Percentiles rank a stretch among this genome's conserved stretches.
Conservation (phyloP, 2,329 filamentous ascomycete species). For the Ascochyta pisi region DNA sequence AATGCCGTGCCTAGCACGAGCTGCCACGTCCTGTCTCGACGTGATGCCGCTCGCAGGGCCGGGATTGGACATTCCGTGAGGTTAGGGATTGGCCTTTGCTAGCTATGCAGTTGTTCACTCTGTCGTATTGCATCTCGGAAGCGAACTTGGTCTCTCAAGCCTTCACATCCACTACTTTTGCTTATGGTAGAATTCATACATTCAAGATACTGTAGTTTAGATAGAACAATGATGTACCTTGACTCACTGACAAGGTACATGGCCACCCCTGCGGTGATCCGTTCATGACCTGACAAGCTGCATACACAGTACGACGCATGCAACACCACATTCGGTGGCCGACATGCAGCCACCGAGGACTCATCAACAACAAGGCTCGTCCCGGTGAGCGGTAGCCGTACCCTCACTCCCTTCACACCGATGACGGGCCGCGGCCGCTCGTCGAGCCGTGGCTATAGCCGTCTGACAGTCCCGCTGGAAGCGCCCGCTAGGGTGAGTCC, state of each 20-base stretch:
- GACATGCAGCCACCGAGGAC: conserved; percentile 4
- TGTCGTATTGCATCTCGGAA: neutral
- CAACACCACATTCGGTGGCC: conserved; percentile 13
- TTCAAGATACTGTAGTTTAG: neutral
- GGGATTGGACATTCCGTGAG: neutral
- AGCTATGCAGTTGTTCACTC: neutral
- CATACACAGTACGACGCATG: conserved; percentile 10
- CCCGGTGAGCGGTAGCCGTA: neutral
- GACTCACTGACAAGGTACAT: neutral
- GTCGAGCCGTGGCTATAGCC: conserved; percentile 16
- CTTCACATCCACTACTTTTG: neutral
- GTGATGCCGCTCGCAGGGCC: neutral
- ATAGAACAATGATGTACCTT: neutral
- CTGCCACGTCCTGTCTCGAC: neutral
- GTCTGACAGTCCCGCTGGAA: conserved; percentile 21
- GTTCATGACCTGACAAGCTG: conserved; percentile 3
- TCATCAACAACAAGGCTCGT: conserved; percentile 6
- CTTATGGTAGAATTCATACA: neutral
- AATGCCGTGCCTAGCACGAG: neutral
- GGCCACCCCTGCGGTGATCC: conserved; percentile 9
- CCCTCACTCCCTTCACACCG: conserved; percentile 16
- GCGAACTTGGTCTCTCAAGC: neutral
- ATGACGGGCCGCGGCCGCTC: conserved; percentile 29
- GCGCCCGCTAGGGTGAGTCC: conserved; percentile 15
- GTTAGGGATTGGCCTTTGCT: too few species aligned